Evolutionary conservation across 108 stramenopile genomes (phyloP), one percentile per base, ranked within the genome.

Genomic region (Fragilaria radians): DNA sequence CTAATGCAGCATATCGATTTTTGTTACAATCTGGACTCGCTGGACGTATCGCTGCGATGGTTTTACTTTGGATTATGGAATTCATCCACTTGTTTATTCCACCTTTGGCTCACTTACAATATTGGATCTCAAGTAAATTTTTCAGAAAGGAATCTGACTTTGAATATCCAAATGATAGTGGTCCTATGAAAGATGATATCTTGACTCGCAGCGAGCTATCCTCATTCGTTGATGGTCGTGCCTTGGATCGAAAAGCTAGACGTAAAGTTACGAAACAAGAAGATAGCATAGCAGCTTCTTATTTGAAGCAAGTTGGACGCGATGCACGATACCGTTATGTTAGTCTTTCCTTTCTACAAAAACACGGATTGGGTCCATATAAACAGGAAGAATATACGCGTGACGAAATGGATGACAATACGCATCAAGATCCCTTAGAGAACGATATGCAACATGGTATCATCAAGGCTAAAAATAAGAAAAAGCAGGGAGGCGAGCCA

Each of bases 1-100:
- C 88, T 45, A 90, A 90, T 56, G 73, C 71, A n/a, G 45, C 82
- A 29, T 86, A 84, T 67, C 81, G 88, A 0, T 81, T 78, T 55
- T 59, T 85, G 11, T 57, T 86, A 29, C 61, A 73, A 19, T 71
- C 73, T 31, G 88, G 85, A 32, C 71, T 50, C 28, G 46, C 61
- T 45, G 82, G 85, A 0, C 85, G 83, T 57, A 52, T 82, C 9
- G 2, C 84, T 18, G 79, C 79, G 3, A 76, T 83, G 58, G 52
- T 71, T 11, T 59, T 63, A 7, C 48, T 89, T 32, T 21, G 82
- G 17, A 45, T 65, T 45, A 34, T 67, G 25, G 82, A 86, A 61
- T 86, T 76, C 66, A 46, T 82, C 25, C 48, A 73, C 26, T 54
- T 30, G 17, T 89, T 85, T 51, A 25, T 89, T 7, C 88, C 88